These are phyloP conservation scores for Coemansia sp. DNA, from an alignment of 192 early-diverging fungal species.

Conservation along the genomic window DNA sequence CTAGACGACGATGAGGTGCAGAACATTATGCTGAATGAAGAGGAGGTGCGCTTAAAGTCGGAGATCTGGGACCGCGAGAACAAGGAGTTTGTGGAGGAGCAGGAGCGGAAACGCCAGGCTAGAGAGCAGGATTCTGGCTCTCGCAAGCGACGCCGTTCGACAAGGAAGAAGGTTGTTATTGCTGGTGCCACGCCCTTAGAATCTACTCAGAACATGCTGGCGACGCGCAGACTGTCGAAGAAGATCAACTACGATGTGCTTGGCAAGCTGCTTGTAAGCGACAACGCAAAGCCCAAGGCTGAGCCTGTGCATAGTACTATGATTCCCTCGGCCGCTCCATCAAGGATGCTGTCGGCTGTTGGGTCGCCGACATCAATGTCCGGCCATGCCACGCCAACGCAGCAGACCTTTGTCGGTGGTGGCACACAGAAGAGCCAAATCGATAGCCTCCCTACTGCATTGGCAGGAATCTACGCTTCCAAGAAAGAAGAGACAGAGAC, in stretches of 20 bases:
- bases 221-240: slow-evolving; percentile 76
- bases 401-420: slow-evolving; percentile 18
- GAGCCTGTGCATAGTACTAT: slow-evolving; percentile 33
- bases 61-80: slow-evolving; percentile 87
- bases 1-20: slow-evolving; percentile 79
- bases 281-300: slow-evolving; percentile 31
- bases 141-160: slow-evolving; percentile 38
- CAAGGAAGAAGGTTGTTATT: slow-evolving; percentile 28
- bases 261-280: slow-evolving; percentile 66
- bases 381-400: slow-evolving; percentile 37
- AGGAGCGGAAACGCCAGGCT: slow-evolving; percentile 49
- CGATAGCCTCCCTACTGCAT: slow-evolving; percentile 40
- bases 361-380: slow-evolving; percentile 26
- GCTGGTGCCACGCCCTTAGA: slow-evolving; percentile 69
- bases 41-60: slow-evolving; percentile 79
- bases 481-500: slow-evolving; percentile 21
- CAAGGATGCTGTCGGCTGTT: slow-evolving; percentile 42
- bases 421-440: slow-evolving; percentile 29
- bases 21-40: slow-evolving; percentile 65
- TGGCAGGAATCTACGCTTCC: slow-evolving; percentile 18
- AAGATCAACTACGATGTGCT: slow-evolving; percentile 90
- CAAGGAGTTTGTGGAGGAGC: slow-evolving; percentile 76
- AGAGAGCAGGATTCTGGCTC: slow-evolving; percentile 24
- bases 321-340: slow-evolving; percentile 53
- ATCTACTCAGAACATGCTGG: slow-evolving; percentile 73